A percentile compares a stretch with the other conserved stretches of the same genome.
phyloP scores from a whole-genome alignment of 2,329 filamentous ascomycete genomes.

The Botryotinia globosa region DNA sequence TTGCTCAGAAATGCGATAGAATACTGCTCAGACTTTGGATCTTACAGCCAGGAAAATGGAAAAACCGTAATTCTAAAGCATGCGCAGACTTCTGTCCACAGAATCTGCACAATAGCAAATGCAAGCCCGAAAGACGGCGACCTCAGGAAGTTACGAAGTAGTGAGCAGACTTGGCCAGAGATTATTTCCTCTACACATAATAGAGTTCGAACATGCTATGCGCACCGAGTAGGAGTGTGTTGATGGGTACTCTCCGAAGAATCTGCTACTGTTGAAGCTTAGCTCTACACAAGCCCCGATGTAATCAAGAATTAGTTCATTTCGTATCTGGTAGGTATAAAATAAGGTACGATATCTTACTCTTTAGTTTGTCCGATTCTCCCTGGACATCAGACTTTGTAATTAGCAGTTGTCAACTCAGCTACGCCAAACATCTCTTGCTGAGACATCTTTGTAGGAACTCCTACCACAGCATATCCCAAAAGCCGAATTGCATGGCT shows the following conservation, averaged over 20 bases:
- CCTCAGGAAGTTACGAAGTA: neutral
- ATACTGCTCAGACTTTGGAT: neutral
- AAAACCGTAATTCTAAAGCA: neutral
- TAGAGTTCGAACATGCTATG: neutral
- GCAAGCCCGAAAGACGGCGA: neutral
- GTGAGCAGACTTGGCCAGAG: neutral
- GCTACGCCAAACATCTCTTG: neutral
- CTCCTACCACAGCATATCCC: neutral
- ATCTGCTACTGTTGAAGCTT: neutral
- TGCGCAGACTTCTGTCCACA: too few species aligned
- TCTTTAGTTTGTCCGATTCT: rapidly evolving
- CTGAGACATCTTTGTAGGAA: neutral
- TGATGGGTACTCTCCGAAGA: neutral
- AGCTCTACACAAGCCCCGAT: neutral
- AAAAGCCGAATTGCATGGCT: neutral
- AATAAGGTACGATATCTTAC: neutral
- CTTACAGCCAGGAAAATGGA: neutral
- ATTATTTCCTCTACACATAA: neutral
- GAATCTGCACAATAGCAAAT: neutral
- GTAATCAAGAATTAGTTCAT: neutral
- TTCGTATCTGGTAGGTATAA: neutral
- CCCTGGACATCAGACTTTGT: neutral
- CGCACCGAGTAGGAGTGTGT: neutral
- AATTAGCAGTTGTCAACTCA: neutral
- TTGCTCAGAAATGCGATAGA: neutral